Evolutionary conservation across 2,329 filamentous ascomycete species (phyloP).

Genomic region (Paramyrothecium sp.): DNA sequence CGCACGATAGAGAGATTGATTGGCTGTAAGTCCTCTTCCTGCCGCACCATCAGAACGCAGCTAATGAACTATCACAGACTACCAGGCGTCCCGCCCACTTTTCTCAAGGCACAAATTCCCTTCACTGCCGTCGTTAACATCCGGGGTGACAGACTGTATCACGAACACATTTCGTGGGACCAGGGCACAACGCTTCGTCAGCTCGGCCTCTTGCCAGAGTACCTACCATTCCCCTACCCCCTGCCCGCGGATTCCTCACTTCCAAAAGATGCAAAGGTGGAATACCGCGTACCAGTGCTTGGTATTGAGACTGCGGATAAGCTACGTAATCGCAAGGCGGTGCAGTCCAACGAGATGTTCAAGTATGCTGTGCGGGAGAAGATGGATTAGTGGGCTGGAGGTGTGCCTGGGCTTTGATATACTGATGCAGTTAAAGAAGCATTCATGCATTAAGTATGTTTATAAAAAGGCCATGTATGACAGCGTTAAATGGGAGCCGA

Average conservation of each 20-base stretch:
- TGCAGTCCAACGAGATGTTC: constrained; percentile 31
- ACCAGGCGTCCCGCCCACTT: constrained; percentile 55
- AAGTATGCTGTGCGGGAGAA: constrained; percentile 16
- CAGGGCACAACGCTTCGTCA: constrained; percentile 63
- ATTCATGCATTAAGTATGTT: too few species aligned
- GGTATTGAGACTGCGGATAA: constrained; percentile 29
- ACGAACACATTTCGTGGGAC: constrained; percentile 70
- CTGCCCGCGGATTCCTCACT: constrained; percentile 33
- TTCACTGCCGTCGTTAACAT: constrained; percentile 64
- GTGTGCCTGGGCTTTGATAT: too few species aligned
- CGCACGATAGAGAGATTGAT: constrained; percentile 61
- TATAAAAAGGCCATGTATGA: too few species aligned
- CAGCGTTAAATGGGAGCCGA: too few species aligned
- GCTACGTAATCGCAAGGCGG: constrained; percentile 25
- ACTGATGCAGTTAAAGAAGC: too few species aligned
- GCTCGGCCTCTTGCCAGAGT: constrained; percentile 54
- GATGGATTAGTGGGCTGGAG: not conserved
- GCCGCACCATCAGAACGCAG: too few species aligned
- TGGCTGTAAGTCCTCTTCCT: constrained; percentile 60
- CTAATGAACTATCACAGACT: constrained; percentile 27
- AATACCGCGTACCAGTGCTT: constrained; percentile 29
- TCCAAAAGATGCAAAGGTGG: constrained; percentile 16
- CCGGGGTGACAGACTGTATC: constrained; percentile 60
- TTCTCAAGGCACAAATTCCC: constrained; percentile 52
- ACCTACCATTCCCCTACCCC: constrained; percentile 60